Evolutionary conservation across 805 yeast genomes (phyloP).

Genomic region (Kodamaea neixiangensis): DNA sequence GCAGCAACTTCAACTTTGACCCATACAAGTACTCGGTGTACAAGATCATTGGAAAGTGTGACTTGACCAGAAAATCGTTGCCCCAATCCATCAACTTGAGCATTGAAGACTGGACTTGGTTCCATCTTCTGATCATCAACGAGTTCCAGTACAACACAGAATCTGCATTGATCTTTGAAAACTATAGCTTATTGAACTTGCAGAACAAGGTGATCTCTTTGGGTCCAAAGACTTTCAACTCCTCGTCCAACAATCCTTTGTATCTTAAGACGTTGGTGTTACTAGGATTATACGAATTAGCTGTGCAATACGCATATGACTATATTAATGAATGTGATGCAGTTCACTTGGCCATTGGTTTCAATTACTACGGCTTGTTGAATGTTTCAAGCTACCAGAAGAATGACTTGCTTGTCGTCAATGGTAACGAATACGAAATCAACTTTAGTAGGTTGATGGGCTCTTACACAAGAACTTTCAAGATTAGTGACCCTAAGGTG

Average conservation of each 20-base stretch:
- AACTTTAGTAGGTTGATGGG: constrained; percentile 71
- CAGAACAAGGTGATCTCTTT: constrained; percentile 69
- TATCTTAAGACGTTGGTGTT: constrained; percentile 74
- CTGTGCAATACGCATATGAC: constrained; percentile 63
- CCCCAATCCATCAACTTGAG: constrained; percentile 70
- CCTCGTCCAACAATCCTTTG: constrained; percentile 63
- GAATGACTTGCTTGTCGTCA: constrained; percentile 37
- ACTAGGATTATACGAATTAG: constrained; percentile 79
- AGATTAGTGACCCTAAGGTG: constrained; percentile 81
- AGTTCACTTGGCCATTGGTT: constrained; percentile 83
- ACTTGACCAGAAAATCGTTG: constrained; percentile 63
- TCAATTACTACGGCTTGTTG: constrained; percentile 71
- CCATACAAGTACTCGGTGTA: constrained; percentile 90
- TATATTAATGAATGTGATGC: constrained; percentile 76
- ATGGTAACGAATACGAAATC: constrained; percentile 35
- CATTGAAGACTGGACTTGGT: constrained; percentile 97
- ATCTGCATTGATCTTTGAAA: constrained; percentile 61
- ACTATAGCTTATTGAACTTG: constrained; percentile 70
- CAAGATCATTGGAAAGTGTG: constrained; percentile 91
- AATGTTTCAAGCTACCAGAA: constrained; percentile 42
- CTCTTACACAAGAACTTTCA: constrained; percentile 78
- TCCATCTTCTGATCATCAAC: constrained; percentile 75
- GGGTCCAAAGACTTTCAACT: constrained; percentile 72
- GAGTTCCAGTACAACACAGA: constrained; percentile 41
- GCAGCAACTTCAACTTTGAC: constrained; percentile 50